Percentiles rank a stretch among this genome's conserved stretches.
Evolutionary conservation across 208 protist species (phyloP).

Genomic region (Entamoeba histolytica): DNA sequence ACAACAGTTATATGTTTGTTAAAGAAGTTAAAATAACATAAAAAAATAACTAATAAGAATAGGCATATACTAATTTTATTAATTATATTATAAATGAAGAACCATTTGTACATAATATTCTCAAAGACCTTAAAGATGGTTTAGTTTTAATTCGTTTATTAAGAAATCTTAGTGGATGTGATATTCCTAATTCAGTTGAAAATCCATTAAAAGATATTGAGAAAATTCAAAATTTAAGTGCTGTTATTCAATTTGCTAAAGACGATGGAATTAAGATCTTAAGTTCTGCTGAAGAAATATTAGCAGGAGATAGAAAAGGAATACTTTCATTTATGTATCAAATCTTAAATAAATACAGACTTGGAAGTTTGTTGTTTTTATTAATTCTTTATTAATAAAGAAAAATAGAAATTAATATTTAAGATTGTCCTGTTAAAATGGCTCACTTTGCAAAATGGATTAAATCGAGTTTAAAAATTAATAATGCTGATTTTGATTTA

Average conservation of each 20-base stretch:
- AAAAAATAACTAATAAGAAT: not conserved
- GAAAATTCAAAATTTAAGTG: not conserved
- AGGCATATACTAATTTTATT: not conserved
- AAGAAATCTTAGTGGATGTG: not conserved
- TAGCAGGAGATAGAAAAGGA: not conserved
- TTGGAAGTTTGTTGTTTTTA: not conserved
- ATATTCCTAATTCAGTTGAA: not conserved
- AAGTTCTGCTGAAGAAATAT: not conserved
- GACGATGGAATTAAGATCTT: not conserved
- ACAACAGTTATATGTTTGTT: too few relatives aligned
- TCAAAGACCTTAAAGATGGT: not conserved
- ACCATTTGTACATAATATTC: not conserved
- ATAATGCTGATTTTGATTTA: not conserved
- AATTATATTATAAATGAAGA: not conserved
- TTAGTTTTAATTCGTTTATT: not conserved
- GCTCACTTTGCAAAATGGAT: not conserved
- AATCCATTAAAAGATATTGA: not conserved
- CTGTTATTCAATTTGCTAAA: not conserved
- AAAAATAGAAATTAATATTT: not conserved
- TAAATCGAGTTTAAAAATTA: not conserved
- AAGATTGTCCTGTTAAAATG: not conserved
- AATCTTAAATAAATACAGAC: not conserved
- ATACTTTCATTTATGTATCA: not conserved
- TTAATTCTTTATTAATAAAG: not conserved
- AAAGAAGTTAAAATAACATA: too few relatives aligned